Evolutionary conservation across 345 rosid genomes (phyloP), one percentile per base, ranked within the genome.

Genomic region (Crucihimalaya himalaica): DNA sequence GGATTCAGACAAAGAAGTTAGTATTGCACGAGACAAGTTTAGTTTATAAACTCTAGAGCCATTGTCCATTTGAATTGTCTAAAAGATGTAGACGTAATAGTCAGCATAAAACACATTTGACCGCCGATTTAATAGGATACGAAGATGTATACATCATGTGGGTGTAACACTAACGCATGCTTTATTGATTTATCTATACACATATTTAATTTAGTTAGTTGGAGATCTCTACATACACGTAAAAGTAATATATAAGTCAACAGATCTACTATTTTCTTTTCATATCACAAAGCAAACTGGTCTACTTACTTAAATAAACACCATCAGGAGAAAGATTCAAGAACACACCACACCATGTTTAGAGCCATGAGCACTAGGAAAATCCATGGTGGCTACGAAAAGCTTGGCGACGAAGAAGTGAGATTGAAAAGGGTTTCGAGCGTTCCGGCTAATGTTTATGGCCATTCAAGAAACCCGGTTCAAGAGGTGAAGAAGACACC

Each of bases 291-390:
- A 61, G 74, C 79, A 61, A 63, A 63, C 46, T 70, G 45, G 21
- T 29, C 61, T 52, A 60, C 59, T 70, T 70, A 63, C 37, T 63
- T 70, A 46, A 76, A 63, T 46, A 63, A 68, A 63, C 45, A 76
- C 46, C 79, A 60, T 54, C 66, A 58, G 16, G 47, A 68, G 70
- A 68, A 43, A 43, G 31, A 62, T 43, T 68, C 79, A 75, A 61
- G 23, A 68, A 31, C 64, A 68, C 35, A 61, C 50, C 11, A 21
- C 66, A 48, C 72, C 82, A 88, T 92, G 98, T 83, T 89, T 28
- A 83, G 96, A 85, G 90, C 95, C 60, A 70, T 88, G 75, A 92
- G 93, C 72, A 83, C 86, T 0, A 79, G 88, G 31, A 81, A 83
- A 75, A 61, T 50, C 68, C 79, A 42, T 2, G 20, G 58, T 3